A percentile compares a stretch with the other conserved stretches of the same genome.
phyloP scores from a whole-genome alignment of 495 filamentous ascomycete species.

The Diplogelasinospora grovesii region DNA sequence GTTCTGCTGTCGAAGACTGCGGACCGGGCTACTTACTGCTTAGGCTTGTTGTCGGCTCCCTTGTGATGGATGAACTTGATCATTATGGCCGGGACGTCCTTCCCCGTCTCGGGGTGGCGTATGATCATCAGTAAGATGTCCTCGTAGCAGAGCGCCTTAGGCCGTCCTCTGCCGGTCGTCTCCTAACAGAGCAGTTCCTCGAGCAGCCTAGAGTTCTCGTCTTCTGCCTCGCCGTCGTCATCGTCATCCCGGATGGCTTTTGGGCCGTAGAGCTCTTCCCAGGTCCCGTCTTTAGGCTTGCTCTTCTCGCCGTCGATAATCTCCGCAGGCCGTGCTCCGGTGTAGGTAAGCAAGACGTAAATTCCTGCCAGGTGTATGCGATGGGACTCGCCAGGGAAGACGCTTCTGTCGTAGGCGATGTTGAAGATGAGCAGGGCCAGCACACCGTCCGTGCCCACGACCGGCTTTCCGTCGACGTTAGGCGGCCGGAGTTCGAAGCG shows the following conservation, averaged over 20 bases:
- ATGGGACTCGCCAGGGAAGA: constrained; percentile 18
- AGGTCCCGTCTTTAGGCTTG: constrained; percentile 12
- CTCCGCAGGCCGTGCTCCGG: constrained; percentile 13
- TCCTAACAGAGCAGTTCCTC: constrained; percentile 5
- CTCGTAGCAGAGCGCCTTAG: constrained; percentile 23
- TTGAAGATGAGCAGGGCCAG: constrained; percentile 18
- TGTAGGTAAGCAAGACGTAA: constrained; percentile 10
- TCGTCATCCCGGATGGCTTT: background rate
- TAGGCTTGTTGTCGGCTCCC: constrained; percentile 17
- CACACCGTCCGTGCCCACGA: constrained; percentile 18
- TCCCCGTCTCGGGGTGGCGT: constrained; percentile 16
- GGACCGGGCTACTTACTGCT: constrained; percentile 15
- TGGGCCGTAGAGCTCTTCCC: constrained; percentile 9
- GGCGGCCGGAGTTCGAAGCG: constrained; percentile 25
- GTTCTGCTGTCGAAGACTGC: no score
- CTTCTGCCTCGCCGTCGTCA: background rate
- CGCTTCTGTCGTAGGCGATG: constrained; percentile 21
- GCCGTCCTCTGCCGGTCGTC: constrained; percentile 2
- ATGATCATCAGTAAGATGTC: constrained; percentile 21
- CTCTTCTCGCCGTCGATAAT: constrained; percentile 12
- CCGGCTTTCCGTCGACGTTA: constrained; percentile 22
- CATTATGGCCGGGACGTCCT: constrained; percentile 16
- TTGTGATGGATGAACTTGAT: constrained; percentile 23
- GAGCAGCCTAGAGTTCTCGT: constrained; percentile 6
- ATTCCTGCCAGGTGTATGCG: constrained; percentile 3